Conservation (phyloP, 2,329 filamentous ascomycete species). For the Colletotrichum acutatum region DNA sequence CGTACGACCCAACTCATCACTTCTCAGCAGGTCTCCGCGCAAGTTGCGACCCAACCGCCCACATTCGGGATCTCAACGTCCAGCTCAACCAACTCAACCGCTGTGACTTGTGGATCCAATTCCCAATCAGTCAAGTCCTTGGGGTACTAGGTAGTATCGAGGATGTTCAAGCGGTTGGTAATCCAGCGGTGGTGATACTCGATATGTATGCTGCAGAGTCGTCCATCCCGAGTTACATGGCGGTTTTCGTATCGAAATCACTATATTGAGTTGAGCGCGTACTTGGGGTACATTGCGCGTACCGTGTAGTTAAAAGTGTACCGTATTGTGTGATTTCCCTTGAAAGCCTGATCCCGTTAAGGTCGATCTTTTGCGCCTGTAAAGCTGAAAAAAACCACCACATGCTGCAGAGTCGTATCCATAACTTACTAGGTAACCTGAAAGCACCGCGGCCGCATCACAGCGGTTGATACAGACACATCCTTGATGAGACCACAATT, state of each 20-base stretch:
- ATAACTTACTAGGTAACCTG: too few relatives aligned
- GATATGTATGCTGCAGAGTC: neutral
- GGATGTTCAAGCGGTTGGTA: neutral
- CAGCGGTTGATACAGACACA: neutral
- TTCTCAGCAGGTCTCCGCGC: neutral
- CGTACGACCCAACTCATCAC: neutral
- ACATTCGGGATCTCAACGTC: neutral
- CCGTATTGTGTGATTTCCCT: too few relatives aligned
- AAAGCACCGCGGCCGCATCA: neutral
- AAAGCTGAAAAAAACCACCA: too few relatives aligned
- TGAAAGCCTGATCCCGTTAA: too few relatives aligned
- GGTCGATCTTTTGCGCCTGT: too few relatives aligned
- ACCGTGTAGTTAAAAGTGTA: too few relatives aligned
- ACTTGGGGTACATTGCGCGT: too few relatives aligned
- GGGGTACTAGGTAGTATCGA: neutral
- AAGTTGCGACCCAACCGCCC: neutral
- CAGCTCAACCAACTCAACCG: neutral
- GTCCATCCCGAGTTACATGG: too few relatives aligned
- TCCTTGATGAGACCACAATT: neutral
- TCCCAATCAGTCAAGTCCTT: neutral
- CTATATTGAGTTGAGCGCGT: too few relatives aligned
- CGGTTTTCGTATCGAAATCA: too few relatives aligned
- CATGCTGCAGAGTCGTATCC: too few relatives aligned
- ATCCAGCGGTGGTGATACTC: neutral
- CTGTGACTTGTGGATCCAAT: neutral